Conservation (phyloP, 1,284 basidiomycete genomes). For the Microstroma glucosiphilum region DNA sequence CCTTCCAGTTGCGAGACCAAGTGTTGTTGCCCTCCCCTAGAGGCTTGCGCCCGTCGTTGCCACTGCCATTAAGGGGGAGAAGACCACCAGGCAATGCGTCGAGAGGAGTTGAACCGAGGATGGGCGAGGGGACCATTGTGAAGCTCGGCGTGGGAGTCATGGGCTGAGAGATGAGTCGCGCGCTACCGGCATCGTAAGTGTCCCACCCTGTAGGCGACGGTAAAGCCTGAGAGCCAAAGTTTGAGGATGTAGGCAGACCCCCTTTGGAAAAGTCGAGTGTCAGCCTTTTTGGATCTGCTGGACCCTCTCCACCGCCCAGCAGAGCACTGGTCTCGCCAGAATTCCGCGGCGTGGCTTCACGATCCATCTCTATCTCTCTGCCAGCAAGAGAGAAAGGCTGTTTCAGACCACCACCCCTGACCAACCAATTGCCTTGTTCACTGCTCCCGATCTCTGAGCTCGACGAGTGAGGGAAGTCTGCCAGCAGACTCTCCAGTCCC, state of each 20-base stretch:
- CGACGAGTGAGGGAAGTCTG: slow-evolving; percentile 8
- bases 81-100: too few relatives aligned
- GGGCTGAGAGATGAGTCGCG: not conserved
- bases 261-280: slow-evolving; percentile 3
- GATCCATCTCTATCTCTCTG: not conserved
- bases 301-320: not conserved
- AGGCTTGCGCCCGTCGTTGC: not conserved
- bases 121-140: slow-evolving; percentile 28
- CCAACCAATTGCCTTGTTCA: slow-evolving; percentile 15
- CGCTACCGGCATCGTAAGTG: not conserved
- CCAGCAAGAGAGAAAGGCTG: slow-evolving; percentile 7
- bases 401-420: slow-evolving; percentile 1
- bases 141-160: slow-evolving; percentile 15
- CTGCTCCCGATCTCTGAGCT: not conserved
- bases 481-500: slow-evolving; percentile 59
- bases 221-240: not conserved
- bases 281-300: not conserved
- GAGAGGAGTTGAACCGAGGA: slow-evolving; percentile 1
- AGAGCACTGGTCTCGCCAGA: not conserved
- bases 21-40: slow-evolving; percentile 15
- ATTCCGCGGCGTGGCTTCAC: not conserved
- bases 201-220: not conserved
- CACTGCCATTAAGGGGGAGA: not conserved
- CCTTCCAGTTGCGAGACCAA: slow-evolving; percentile 38
- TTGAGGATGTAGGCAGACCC: slow-evolving; percentile 1